Percentiles rank a stretch among this genome's conserved stretches.
These are phyloP conservation scores for Hanseniaspora mollemarum DNA, from an alignment of 805 yeast species.

Conservation along the genomic window DNA sequence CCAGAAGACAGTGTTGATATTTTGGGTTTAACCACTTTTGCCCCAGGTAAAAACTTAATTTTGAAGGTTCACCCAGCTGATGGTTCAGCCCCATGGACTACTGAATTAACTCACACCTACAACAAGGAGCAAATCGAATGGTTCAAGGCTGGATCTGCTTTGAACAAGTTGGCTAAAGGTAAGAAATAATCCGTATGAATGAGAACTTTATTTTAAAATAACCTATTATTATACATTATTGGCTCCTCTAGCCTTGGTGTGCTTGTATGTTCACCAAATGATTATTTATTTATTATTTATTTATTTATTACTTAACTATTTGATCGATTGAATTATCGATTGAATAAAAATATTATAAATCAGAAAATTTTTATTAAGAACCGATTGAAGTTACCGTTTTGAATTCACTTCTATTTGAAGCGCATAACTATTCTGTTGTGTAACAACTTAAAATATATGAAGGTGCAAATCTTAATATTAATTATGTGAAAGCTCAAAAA, in stretches of 20 bases:
- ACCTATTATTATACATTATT: not conserved
- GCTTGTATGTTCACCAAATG: not conserved
- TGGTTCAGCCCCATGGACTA: conserved; percentile 68
- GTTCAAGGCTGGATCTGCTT: conserved; percentile 98
- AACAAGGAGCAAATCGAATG: conserved; percentile 94
- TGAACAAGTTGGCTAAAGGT: conserved; percentile 72
- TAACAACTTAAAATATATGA: no score
- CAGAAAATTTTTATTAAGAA: no score
- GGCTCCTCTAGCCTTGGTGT: no score
- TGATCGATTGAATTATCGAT: no score
- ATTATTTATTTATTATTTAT: conserved; percentile 8
- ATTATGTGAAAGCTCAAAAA: not conserved
- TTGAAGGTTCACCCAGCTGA: conserved; percentile 61
- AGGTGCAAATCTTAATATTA: not conserved
- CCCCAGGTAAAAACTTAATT: conserved; percentile 86
- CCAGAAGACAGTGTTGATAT: conserved; percentile 84
- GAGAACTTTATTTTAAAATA: not conserved
- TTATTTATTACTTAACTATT: no score
- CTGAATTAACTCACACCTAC: conserved; percentile 91
- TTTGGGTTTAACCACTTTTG: conserved; percentile 66
- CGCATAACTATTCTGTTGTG: no score
- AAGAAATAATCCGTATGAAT: conserved; percentile 4
- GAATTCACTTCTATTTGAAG: no score
- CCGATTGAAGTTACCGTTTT: no score
- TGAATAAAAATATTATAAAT: no score